Evolutionary conservation across 1,284 basidiomycete species (phyloP).

Genomic region (Ustilago sp.): DNA sequence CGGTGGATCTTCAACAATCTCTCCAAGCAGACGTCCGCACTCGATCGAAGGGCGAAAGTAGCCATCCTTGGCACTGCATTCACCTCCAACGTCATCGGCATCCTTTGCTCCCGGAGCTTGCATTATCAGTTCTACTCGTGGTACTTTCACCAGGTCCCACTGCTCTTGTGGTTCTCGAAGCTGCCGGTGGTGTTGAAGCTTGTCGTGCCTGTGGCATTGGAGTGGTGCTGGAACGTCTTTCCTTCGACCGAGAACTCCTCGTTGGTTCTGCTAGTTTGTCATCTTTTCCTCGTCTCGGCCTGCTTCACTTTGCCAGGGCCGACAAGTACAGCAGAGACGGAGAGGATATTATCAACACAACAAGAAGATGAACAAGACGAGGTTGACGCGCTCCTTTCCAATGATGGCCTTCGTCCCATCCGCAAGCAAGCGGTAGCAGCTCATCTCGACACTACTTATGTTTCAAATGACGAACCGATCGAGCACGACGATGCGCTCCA

Average conservation of each 20-base stretch:
- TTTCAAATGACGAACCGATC: not conserved
- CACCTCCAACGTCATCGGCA: conserved; percentile 91
- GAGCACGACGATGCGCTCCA: conserved; percentile 18
- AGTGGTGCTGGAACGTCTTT: conserved; percentile 62
- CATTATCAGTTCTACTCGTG: conserved; percentile 99
- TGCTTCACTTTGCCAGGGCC: conserved; percentile 34
- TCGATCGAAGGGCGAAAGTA: conserved; percentile 1
- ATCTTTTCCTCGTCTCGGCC: conserved; percentile 44
- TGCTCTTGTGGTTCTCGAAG: conserved; percentile 77
- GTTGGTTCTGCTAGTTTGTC: conserved; percentile 39
- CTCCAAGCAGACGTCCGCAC: not conserved
- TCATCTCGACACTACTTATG: not conserved
- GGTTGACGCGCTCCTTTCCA: conserved; percentile 27
- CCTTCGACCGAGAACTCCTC: conserved; percentile 57
- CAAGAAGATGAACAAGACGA: conserved; percentile 25
- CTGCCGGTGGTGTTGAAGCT: conserved; percentile 39
- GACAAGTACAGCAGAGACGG: not conserved
- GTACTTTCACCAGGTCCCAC: conserved; percentile 94
- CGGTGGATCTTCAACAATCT: conserved; percentile 70
- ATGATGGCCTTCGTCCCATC: conserved; percentile 5
- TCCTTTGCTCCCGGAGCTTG: conserved; percentile 90
- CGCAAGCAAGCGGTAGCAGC: conserved; percentile 1
- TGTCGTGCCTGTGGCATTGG: conserved; percentile 31
- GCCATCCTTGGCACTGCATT: conserved; percentile 71
- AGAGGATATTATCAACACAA: not conserved